Evolutionary conservation across 1,284 basidiomycete species (phyloP).

Genomic region (Phellinidium pouzarii): DNA sequence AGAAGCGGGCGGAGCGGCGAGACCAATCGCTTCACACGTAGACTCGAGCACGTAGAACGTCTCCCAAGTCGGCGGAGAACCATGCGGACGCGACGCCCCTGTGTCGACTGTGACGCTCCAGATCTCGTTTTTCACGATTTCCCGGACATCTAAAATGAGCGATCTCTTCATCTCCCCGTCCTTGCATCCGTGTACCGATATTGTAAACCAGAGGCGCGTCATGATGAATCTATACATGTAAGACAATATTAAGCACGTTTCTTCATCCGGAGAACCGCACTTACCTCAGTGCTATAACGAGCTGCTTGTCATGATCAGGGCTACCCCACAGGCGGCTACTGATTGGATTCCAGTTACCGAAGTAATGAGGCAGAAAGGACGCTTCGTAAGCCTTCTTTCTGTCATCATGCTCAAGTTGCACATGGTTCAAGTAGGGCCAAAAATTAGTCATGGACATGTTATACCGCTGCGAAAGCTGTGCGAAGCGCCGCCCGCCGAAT

Average conservation of each 20-base stretch:
- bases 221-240: slow-evolving; percentile 44
- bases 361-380: slow-evolving; percentile 43
- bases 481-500: slow-evolving; percentile 45
- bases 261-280: background rate
- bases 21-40: slow-evolving; percentile 66
- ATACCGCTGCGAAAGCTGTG: slow-evolving; percentile 32
- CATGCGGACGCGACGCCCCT: slow-evolving; percentile 16
- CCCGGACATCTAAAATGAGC: slow-evolving; percentile 37
- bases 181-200: slow-evolving; percentile 36
- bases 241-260: background rate
- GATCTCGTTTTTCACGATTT: slow-evolving; percentile 48
- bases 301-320: slow-evolving; percentile 51
- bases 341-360: slow-evolving; percentile 31
- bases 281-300: slow-evolving; percentile 50
- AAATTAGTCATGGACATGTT: slow-evolving; percentile 47
- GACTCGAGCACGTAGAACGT: slow-evolving; percentile 51
- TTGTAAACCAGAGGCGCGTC: slow-evolving; percentile 53
- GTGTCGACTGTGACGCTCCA: slow-evolving; percentile 44
- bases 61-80: slow-evolving; percentile 21
- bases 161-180: slow-evolving; percentile 30
- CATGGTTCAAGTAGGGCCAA: slow-evolving; percentile 58
- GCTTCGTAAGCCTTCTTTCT: slow-evolving; percentile 34
- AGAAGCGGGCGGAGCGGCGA: slow-evolving; percentile 20
- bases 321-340: slow-evolving; percentile 48
- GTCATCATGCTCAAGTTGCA: slow-evolving; percentile 36